A percentile compares a stretch with the other conserved stretches of the same genome.
These are phyloP conservation scores for Eucalyptus leucophloia DNA, from an alignment of 345 rosid genomes.

Conservation along the genomic window DNA sequence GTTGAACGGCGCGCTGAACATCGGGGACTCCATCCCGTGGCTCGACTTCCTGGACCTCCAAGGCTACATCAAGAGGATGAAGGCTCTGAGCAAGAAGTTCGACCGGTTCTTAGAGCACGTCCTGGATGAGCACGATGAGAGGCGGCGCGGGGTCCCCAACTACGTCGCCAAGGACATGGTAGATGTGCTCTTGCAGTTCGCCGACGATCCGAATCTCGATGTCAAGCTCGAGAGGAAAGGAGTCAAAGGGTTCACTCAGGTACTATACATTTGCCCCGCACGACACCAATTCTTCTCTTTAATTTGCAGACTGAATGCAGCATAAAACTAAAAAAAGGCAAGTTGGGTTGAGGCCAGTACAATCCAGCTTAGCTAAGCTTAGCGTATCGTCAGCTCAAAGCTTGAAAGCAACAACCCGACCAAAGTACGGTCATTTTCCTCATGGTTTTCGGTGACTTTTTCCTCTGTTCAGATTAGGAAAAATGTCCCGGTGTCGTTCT, in stretches of 20 bases:
- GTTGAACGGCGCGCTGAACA: constrained; percentile 45
- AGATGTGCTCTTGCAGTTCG: constrained; percentile 48
- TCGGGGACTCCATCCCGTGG: constrained; percentile 75
- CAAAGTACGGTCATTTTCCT: not conserved
- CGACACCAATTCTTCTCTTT: not conserved
- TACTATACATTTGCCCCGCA: not conserved
- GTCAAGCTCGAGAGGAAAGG: constrained; percentile 52
- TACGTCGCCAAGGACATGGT: constrained; percentile 53
- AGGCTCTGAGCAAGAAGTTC: constrained; percentile 38
- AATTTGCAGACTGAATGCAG: not conserved
- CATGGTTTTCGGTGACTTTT: not conserved
- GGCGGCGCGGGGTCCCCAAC: constrained; percentile 13
- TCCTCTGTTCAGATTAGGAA: not conserved
- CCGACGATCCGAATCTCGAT: constrained; percentile 47
- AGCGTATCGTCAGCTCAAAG: not conserved
- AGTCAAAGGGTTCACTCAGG: constrained; percentile 55
- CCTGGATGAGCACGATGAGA: constrained; percentile 36
- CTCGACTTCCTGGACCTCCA: constrained; percentile 45
- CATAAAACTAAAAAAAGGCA: not conserved
- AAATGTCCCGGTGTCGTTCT: not conserved
- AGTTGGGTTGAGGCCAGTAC: not conserved
- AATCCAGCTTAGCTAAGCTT: not conserved
- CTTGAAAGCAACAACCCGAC: not conserved
- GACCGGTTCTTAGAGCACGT: constrained; percentile 51
- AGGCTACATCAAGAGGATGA: constrained; percentile 61